Conservation (phyloP, 129 eudicot genomes). For the Sambucus nigra region DNA sequence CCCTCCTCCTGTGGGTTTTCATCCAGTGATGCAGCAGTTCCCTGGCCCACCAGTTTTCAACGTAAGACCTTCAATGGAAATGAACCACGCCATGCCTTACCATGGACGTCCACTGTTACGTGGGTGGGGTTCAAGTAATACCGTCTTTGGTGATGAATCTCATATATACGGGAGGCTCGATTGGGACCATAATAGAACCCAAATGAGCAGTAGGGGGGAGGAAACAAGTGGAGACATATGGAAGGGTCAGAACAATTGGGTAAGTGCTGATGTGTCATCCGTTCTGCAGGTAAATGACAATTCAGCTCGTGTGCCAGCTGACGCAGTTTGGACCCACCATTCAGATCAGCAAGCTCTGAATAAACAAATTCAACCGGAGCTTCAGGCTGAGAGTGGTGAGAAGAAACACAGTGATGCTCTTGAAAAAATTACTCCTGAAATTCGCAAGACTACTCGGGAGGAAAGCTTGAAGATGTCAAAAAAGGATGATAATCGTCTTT, state of each 20-base stretch:
- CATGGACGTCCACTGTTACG: constrained; percentile 51
- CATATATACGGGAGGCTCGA: constrained; percentile 52
- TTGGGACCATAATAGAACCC: constrained; percentile 55
- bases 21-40: constrained; percentile 70
- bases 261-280: constrained; percentile 31
- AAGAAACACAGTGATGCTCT: constrained; percentile 16
- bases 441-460: constrained; percentile 19
- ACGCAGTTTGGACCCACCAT: constrained; percentile 35
- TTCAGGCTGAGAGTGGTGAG: constrained; percentile 23
- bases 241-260: constrained; percentile 48
- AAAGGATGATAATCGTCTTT: constrained; percentile 30
- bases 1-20: constrained; percentile 79
- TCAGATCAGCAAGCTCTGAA: constrained; percentile 28
- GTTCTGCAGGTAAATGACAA: constrained; percentile 38
- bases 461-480: constrained; percentile 21
- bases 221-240: constrained; percentile 57
- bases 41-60: constrained; percentile 72
- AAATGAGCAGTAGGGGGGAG: constrained; percentile 46
- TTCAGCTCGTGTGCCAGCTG: constrained; percentile 22
- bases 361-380: constrained; percentile 32
- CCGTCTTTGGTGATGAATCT: constrained; percentile 55
- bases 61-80: constrained; percentile 69
- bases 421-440: constrained; percentile 18
- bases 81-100: constrained; percentile 61
- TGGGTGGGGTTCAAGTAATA: constrained; percentile 79